Percentiles rank a stretch among this genome's conserved stretches.
phyloP scores from a whole-genome alignment of 2,329 filamentous ascomycete genomes.

The Aquanectria penicillioides region DNA sequence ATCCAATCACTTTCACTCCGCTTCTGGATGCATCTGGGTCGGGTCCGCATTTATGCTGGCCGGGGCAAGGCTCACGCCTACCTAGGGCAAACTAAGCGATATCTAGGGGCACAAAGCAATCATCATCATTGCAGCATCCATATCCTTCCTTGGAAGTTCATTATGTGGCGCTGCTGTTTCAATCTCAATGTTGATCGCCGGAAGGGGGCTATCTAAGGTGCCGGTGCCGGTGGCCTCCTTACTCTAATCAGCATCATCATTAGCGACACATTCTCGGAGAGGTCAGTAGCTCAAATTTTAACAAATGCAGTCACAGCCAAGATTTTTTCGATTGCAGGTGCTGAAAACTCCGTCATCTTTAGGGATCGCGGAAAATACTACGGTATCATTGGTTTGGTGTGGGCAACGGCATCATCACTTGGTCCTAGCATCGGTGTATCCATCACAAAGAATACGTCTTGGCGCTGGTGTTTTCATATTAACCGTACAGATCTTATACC shows the following conservation, averaged over 20 bases:
- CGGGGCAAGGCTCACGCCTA: constrained; percentile 67
- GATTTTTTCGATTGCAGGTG: neutral
- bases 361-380: constrained; percentile 15
- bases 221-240: constrained; percentile 59
- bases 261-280: constrained; percentile 55
- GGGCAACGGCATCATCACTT: neutral
- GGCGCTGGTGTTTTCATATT: constrained; percentile 13
- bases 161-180: constrained; percentile 55
- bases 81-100: constrained; percentile 71
- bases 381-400: neutral
- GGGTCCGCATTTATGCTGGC: constrained; percentile 75
- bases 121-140: constrained; percentile 54
- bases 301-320: no score
- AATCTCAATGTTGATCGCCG: constrained; percentile 59
- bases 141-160: constrained; percentile 61
- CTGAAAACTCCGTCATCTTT: no score
- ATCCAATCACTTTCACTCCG: constrained; percentile 65
- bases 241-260: constrained; percentile 62
- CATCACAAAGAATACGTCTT: neutral
- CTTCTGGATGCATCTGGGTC: constrained; percentile 76
- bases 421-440: neutral
- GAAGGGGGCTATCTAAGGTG: constrained; percentile 58
- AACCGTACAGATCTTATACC: neutral
- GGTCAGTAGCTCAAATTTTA: no score
- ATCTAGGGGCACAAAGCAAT: constrained; percentile 66